phyloP scores from a whole-genome alignment of 2,329 filamentous ascomycete species.

The Fusarium compactum region DNA sequence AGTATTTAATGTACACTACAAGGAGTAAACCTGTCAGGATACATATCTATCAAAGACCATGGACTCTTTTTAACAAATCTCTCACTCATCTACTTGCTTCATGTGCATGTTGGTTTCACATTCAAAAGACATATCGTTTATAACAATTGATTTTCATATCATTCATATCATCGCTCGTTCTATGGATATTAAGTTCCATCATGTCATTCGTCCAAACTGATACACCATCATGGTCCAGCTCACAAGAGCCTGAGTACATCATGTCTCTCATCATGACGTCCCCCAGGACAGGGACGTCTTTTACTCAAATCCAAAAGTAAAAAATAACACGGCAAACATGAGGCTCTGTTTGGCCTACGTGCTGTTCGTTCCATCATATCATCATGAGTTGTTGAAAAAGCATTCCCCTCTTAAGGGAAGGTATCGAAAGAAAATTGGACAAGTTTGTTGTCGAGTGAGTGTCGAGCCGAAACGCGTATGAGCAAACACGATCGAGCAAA shows the following conservation, averaged over 20 bases:
- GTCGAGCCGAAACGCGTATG: conserved; percentile 21
- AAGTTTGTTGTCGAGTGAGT: conserved; percentile 18
- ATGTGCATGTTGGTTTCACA: neutral
- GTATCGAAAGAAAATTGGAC: conserved; percentile 24
- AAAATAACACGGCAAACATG: conserved; percentile 40
- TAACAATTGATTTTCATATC: conserved; percentile 18
- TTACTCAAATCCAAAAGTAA: conserved; percentile 31
- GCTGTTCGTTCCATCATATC: conserved; percentile 49
- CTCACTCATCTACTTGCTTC: neutral
- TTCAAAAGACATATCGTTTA: neutral
- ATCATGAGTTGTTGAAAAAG: conserved; percentile 45
- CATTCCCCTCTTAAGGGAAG: conserved; percentile 21
- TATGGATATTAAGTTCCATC: conserved; percentile 44
- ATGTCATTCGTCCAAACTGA: conserved; percentile 25
- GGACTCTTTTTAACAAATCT: neutral
- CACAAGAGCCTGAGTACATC: conserved; percentile 30
- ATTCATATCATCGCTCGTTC: conserved; percentile 46
- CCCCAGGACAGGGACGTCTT: conserved; percentile 7
- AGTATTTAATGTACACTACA: conserved; percentile 34
- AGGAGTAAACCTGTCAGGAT: conserved; percentile 8
- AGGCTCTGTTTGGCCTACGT: conserved; percentile 46
- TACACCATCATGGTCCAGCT: conserved; percentile 7
- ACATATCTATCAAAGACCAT: conserved; percentile 2
- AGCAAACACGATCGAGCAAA: conserved; percentile 16
- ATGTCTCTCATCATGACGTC: conserved; percentile 35